These are phyloP conservation scores for Eragrostis curvula DNA, from an alignment of 176 grass and related monocot genomes.

Conservation along the genomic window DNA sequence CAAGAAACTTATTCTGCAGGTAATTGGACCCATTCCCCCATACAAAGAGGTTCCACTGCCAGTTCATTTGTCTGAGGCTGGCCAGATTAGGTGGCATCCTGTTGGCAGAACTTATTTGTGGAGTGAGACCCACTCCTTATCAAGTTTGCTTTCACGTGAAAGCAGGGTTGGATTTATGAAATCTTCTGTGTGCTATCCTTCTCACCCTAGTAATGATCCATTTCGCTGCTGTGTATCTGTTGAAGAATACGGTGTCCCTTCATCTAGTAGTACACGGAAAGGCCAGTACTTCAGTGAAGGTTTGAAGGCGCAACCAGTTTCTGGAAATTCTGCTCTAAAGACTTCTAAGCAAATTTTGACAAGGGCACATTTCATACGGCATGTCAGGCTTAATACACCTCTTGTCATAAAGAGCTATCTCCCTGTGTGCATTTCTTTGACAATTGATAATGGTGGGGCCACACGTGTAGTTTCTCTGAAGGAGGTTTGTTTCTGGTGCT, in stretches of 20 bases:
- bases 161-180: slow-evolving; percentile 88
- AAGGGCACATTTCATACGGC: slow-evolving; percentile 75
- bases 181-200: slow-evolving; percentile 97
- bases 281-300: slow-evolving; percentile 41
- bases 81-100: slow-evolving; percentile 95
- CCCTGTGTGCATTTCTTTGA: slow-evolving; percentile 74
- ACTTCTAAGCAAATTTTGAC: slow-evolving; percentile 50
- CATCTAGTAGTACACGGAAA: slow-evolving; percentile 51
- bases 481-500: slow-evolving; percentile 57
- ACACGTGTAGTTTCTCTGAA: slow-evolving; percentile 67
- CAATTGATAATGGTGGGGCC: slow-evolving; percentile 80
- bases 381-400: slow-evolving; percentile 78
- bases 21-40: slow-evolving; percentile 85
- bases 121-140: slow-evolving; percentile 84
- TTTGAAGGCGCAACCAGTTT: slow-evolving; percentile 43
- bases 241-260: slow-evolving; percentile 75
- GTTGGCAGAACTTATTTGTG: slow-evolving; percentile 81
- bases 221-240: slow-evolving; percentile 95
- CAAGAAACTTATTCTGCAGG: slow-evolving; percentile 57
- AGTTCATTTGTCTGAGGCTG: slow-evolving; percentile 93
- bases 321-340: slow-evolving; percentile 39
- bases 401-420: slow-evolving; percentile 95
- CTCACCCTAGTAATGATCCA: slow-evolving; percentile 87
- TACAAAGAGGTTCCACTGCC: slow-evolving; percentile 87
- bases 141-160: slow-evolving; percentile 87